phyloP scores from a whole-genome alignment of 148 eudicot genomes.

The Cornus controversa region DNA sequence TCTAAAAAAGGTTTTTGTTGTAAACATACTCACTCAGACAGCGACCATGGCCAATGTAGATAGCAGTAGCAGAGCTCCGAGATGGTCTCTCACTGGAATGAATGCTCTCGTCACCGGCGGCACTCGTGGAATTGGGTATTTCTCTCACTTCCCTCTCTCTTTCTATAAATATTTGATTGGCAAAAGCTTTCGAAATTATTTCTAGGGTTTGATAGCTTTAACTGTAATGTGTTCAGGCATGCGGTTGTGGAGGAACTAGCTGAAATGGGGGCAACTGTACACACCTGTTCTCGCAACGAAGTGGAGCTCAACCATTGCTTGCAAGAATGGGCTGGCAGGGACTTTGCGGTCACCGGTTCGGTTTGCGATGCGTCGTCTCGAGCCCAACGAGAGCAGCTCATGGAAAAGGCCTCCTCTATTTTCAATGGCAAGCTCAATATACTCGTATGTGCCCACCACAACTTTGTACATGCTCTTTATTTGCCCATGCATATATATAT shows the following conservation, averaged over 20 bases:
- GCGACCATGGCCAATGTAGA: slow-evolving; percentile 6
- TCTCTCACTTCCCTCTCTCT: slow-evolving; percentile 6
- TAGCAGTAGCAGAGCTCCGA: slow-evolving; percentile 15
- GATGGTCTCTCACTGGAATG: slow-evolving; percentile 76
- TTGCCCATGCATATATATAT: not conserved
- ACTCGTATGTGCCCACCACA: slow-evolving; percentile 51
- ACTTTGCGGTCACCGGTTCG: slow-evolving; percentile 64
- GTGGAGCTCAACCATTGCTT: slow-evolving; percentile 60
- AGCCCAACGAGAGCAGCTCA: slow-evolving; percentile 48
- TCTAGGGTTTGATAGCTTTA: not conserved
- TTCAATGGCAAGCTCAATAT: slow-evolving; percentile 84
- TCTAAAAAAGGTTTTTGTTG: too few relatives aligned
- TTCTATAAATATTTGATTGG: not conserved
- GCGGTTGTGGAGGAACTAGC: slow-evolving; percentile 84
- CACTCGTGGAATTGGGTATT: slow-evolving; percentile 93
- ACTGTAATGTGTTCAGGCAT: slow-evolving; percentile 35
- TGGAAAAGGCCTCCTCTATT: slow-evolving; percentile 53
- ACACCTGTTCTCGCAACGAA: slow-evolving; percentile 82
- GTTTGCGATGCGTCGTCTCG: slow-evolving; percentile 65
- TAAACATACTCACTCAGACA: not conserved
- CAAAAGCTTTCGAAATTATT: not conserved
- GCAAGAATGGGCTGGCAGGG: slow-evolving; percentile 69
- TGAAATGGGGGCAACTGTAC: slow-evolving; percentile 64
- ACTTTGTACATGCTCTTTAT: not conserved
- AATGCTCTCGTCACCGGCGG: slow-evolving; percentile 97